Conservation (phyloP, 495 filamentous ascomycete genomes). For the Hypoxylon trugodes region DNA sequence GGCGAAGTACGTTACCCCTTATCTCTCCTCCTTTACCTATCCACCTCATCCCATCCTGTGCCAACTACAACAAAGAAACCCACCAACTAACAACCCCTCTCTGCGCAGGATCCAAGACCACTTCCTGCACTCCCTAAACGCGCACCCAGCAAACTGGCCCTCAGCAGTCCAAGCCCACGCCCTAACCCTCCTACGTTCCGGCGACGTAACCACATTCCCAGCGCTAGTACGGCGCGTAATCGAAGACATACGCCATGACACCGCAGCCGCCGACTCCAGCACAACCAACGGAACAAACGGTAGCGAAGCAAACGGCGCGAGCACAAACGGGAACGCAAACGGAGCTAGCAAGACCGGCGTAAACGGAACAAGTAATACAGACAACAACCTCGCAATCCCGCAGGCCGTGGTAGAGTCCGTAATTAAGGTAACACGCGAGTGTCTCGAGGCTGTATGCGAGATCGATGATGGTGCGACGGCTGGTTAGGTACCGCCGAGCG, state of each 20-base stretch:
- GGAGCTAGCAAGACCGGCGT: conserved; percentile 37
- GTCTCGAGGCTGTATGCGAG: conserved; percentile 59
- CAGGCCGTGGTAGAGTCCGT: conserved; percentile 61
- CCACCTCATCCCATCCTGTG: background rate
- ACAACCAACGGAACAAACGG: conserved; percentile 12
- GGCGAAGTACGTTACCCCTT: conserved; percentile 49
- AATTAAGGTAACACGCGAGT: conserved; percentile 59
- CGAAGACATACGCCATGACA: conserved; percentile 62
- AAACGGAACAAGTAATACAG: conserved; percentile 4
- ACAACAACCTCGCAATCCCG: conserved; percentile 56
- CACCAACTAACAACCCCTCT: conserved; percentile 12
- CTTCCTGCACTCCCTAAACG: conserved; percentile 61
- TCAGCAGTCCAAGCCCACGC: conserved; percentile 60
- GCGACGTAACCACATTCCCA: conserved; percentile 61
- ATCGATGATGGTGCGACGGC: conserved; percentile 48
- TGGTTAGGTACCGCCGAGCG: conserved; percentile 6
- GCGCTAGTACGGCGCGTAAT: conserved; percentile 60
- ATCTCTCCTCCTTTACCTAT: background rate
- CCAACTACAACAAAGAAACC: background rate
- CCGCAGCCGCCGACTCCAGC: conserved; percentile 36
- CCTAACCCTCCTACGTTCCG: conserved; percentile 60
- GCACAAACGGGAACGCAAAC: conserved; percentile 27
- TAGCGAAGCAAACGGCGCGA: conserved; percentile 21
- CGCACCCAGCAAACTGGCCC: conserved; percentile 63
- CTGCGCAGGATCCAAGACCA: conserved; percentile 62